phyloP scores from a whole-genome alignment of 73 alveolate genomes.

The Paramecium sonneborni region DNA sequence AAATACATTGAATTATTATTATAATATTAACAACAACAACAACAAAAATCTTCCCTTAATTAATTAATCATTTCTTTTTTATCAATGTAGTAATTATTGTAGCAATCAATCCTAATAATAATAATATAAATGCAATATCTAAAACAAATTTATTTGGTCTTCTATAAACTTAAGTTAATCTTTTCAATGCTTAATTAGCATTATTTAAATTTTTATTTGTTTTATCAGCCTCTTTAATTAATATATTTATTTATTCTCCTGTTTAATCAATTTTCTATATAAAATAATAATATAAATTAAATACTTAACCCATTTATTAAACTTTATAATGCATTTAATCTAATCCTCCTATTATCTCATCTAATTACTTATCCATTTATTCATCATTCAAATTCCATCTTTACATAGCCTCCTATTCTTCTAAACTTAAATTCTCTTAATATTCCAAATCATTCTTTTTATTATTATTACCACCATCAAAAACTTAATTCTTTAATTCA shows the following conservation, averaged over 20 bases:
- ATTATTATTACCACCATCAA: background rate
- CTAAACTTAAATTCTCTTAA: background rate
- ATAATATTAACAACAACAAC: background rate
- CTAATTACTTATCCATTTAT: background rate
- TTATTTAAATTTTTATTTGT: background rate
- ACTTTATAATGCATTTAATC: no score
- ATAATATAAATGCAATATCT: background rate
- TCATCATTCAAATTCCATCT: background rate
- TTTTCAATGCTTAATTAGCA: background rate
- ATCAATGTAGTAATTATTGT: background rate
- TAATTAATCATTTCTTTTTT: background rate
- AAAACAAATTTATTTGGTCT: background rate
- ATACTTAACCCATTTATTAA: no score
- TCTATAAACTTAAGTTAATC: background rate
- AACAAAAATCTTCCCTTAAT: background rate
- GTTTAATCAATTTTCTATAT: background rate
- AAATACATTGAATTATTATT: background rate
- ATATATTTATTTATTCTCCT: background rate
- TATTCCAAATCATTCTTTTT: background rate
- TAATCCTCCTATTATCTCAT: no score
- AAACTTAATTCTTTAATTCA: constrained; percentile 9
- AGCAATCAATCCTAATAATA: background rate
- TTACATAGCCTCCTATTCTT: constrained; percentile 1
- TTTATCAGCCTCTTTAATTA: background rate
- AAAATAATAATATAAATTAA: no score